Conservation (phyloP, 768 basidiomycete species). For the Tylopilus plumbeoviolaceoides region DNA sequence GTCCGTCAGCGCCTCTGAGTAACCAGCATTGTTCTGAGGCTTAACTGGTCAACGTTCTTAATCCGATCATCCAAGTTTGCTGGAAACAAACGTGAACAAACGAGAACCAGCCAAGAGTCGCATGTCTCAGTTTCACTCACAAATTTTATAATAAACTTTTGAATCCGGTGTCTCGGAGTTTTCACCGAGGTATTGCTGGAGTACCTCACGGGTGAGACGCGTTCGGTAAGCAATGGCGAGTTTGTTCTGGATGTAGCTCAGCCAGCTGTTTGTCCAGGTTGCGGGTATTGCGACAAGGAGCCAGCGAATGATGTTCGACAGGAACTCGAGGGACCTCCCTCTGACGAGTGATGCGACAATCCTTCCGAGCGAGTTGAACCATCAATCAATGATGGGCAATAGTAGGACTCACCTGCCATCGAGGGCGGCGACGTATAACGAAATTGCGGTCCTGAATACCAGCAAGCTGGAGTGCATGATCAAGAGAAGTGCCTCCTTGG, state of each 20-base stretch:
- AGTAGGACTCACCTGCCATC: conserved; percentile 72
- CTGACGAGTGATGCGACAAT: conserved; percentile 95
- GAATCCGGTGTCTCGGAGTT: conserved; percentile 60
- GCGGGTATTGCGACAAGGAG: conserved; percentile 88
- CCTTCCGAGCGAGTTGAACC: conserved; percentile 36
- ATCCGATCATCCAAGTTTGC: conserved; percentile 95
- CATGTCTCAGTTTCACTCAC: conserved; percentile 38
- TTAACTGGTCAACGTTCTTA: conserved; percentile 89
- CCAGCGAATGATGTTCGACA: conserved; percentile 86
- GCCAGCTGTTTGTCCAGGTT: conserved; percentile 90
- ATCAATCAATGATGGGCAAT: not conserved
- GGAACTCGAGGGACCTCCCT: conserved; percentile 72
- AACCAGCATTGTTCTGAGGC: conserved; percentile 13
- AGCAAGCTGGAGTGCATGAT: conserved; percentile 87
- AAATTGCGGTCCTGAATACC: conserved; percentile 85
- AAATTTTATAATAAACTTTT: conserved; percentile 92
- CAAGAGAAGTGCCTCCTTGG: conserved; percentile 85
- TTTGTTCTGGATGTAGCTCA: conserved; percentile 92
- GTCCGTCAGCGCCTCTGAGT: conserved; percentile 9
- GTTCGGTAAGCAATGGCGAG: conserved; percentile 86
- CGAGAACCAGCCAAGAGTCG: not conserved
- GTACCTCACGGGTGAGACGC: conserved; percentile 76
- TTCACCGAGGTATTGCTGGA: conserved; percentile 80
- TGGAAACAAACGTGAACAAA: conserved; percentile 27
- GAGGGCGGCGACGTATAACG: conserved; percentile 88